Evolutionary conservation across 176 grass and related monocot genomes (phyloP).

Genomic region (Alloteropsis semialata): DNA sequence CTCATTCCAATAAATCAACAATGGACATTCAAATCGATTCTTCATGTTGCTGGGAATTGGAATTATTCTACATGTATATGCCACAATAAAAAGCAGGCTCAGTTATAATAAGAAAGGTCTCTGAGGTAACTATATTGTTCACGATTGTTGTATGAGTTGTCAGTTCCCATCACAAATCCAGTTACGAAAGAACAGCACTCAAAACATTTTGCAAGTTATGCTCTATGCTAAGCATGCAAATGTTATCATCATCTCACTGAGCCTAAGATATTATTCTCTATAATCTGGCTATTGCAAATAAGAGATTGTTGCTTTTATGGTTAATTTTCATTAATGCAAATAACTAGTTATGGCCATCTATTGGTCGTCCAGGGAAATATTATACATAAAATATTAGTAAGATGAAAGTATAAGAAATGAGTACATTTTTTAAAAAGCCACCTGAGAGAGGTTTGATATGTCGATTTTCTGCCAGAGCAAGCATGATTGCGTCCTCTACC

Average conservation of each 20-base stretch:
- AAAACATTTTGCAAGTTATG: constrained; percentile 3
- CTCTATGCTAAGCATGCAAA: neutral
- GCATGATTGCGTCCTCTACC: constrained; percentile 90
- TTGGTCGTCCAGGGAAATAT: neutral
- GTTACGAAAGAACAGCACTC: neutral
- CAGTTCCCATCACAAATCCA: neutral
- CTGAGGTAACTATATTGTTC: neutral
- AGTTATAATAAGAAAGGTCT: neutral
- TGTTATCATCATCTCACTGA: neutral
- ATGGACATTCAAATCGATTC: neutral
- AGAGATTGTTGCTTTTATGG: neutral
- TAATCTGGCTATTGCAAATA: neutral
- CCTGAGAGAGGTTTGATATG: constrained; percentile 72
- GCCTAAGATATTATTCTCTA: neutral
- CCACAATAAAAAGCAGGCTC: neutral
- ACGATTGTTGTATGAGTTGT: neutral
- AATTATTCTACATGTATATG: neutral
- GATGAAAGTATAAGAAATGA: constrained; percentile 61
- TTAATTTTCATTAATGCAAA: neutral
- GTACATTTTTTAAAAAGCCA: constrained; percentile 61
- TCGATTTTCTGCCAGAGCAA: constrained; percentile 79
- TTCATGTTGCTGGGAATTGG: neutral
- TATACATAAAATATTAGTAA: constrained; percentile 35
- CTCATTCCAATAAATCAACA: neutral
- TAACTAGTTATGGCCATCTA: neutral